Evolutionary conservation across 352 stramenopile species (phyloP).

Genomic region (Phytophthora cactorum): DNA sequence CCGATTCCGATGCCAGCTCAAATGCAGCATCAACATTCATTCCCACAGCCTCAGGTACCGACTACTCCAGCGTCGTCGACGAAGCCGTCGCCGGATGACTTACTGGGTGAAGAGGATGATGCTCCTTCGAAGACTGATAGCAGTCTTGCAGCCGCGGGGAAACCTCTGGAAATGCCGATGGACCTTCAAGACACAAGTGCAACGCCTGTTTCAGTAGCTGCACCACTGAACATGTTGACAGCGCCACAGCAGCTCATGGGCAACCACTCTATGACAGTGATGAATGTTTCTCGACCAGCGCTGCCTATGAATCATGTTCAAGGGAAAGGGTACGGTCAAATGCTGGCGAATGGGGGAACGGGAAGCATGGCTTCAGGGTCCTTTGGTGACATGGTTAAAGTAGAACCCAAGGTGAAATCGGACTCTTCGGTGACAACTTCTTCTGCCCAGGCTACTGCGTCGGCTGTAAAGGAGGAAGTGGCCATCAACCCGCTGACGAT

Average conservation of each 20-base stretch:
- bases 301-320: conserved; percentile 19
- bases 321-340: conserved; percentile 16
- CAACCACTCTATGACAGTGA: conserved; percentile 4
- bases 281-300: conserved; percentile 17
- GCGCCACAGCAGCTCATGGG: conserved; percentile 5
- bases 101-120: conserved; percentile 60
- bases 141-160: conserved; percentile 35
- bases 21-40: conserved; percentile 38
- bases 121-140: conserved; percentile 33
- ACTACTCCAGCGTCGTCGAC: conserved; percentile 3
- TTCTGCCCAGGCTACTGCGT: conserved; percentile 5
- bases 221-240: conserved; percentile 32
- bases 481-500: conserved; percentile 73
- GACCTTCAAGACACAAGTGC: conserved; percentile 53
- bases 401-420: conserved; percentile 30
- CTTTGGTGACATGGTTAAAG: conserved; percentile 23
- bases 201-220: conserved; percentile 28
- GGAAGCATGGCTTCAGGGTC: conserved; percentile 5
- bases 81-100: conserved; percentile 61
- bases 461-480: conserved; percentile 37
- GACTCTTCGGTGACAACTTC: not conserved
- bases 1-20: conserved; percentile 56
- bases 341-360: conserved; percentile 12
- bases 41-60: conserved; percentile 22
- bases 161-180: conserved; percentile 66